These are phyloP conservation scores for Coffea humblotiana DNA, from an alignment of 305 asterid species.

Conservation along the genomic window DNA sequence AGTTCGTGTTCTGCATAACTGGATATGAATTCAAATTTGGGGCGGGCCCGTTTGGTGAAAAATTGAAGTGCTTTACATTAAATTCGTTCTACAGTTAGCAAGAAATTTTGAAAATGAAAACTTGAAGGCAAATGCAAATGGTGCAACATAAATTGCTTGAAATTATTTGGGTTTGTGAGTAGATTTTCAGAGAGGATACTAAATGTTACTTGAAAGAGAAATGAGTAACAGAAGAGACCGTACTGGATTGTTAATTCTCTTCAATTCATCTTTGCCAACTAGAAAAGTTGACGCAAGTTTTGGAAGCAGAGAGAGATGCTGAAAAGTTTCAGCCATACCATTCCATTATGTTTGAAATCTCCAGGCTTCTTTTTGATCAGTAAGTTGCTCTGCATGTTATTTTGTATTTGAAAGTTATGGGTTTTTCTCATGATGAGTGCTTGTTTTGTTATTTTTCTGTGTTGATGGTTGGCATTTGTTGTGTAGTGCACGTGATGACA, in stretches of 20 bases:
- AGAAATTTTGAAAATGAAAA: neutral
- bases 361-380: slow-evolving; percentile 93
- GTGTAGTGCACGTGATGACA: slow-evolving; percentile 83
- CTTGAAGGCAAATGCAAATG: neutral
- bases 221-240: neutral
- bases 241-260: slow-evolving; percentile 8
- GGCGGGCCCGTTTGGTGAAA: neutral
- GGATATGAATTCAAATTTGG: neutral
- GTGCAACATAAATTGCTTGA: neutral
- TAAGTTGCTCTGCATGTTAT: slow-evolving; percentile 35
- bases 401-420: neutral
- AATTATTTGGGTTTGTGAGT: neutral
- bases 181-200: neutral
- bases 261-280: slow-evolving; percentile 20
- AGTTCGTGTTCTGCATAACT: neutral
- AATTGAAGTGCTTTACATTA: neutral
- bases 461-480: slow-evolving; percentile 19
- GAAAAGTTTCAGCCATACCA: slow-evolving; percentile 86
- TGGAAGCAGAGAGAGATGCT: slow-evolving; percentile 90
- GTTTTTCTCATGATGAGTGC: neutral
- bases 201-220: neutral
- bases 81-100: neutral
- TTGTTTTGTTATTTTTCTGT: slow-evolving; percentile 7
- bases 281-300: slow-evolving; percentile 75
- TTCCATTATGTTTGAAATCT: slow-evolving; percentile 94